A percentile compares a stretch with the other conserved stretches of the same genome.
phyloP scores from a whole-genome alignment of 345 rosid genomes.

The Draba incana region DNA sequence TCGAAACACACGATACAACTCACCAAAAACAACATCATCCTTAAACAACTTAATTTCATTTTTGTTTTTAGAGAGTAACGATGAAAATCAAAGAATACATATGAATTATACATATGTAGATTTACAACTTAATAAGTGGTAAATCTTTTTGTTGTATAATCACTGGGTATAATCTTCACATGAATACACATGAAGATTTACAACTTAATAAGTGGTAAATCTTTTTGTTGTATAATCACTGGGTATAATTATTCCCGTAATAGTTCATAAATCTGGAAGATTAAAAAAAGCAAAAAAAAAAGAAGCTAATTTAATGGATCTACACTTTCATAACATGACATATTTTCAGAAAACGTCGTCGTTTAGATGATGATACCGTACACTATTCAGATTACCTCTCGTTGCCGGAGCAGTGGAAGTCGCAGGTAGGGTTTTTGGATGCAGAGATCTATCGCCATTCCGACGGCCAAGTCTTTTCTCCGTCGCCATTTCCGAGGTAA shows the following conservation, averaged over 20 bases:
- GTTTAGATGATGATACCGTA: not conserved
- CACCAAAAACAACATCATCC: not conserved
- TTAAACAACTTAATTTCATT: not conserved
- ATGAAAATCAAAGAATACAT: not conserved
- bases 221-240: too few relatives aligned
- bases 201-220: too few relatives aligned
- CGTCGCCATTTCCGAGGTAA: conserved; percentile 9
- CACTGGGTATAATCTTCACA: too few relatives aligned
- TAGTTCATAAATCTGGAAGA: too few relatives aligned
- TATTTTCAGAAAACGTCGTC: not conserved
- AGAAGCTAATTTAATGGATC: too few relatives aligned
- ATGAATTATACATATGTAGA: too few relatives aligned
- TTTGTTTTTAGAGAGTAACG: not conserved
- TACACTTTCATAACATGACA: too few relatives aligned
- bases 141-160: too few relatives aligned
- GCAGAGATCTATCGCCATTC: conserved; percentile 3
- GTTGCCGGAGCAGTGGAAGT: conserved; percentile 17
- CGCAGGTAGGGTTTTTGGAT: conserved; percentile 26
- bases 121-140: too few relatives aligned
- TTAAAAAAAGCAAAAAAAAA: too few relatives aligned
- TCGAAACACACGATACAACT: not conserved
- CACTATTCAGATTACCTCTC: not conserved
- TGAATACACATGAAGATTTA: too few relatives aligned
- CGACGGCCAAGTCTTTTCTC: conserved; percentile 21
- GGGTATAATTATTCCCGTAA: too few relatives aligned